Evolutionary conservation across 352 stramenopile species (phyloP).

Genomic region (Aphanomyces invadans): DNA sequence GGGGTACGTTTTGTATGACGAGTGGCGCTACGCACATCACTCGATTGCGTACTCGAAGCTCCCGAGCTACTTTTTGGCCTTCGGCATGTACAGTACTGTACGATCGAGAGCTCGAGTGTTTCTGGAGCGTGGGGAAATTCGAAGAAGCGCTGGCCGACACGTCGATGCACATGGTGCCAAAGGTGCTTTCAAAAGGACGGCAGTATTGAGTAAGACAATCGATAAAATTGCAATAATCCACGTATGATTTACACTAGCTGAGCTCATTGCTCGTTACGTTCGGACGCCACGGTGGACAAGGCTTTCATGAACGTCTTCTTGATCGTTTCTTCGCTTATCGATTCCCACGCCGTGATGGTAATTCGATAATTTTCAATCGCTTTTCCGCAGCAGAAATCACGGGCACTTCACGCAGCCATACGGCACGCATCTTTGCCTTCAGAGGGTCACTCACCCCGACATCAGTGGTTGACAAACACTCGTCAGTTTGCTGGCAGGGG

Average conservation of each 20-base stretch:
- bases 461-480: constrained; percentile 2
- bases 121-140: constrained; percentile 38
- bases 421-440: neutral
- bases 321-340: neutral
- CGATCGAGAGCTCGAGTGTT: constrained; percentile 43
- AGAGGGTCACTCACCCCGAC: constrained; percentile 10
- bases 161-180: constrained; percentile 11
- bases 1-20: constrained; percentile 70
- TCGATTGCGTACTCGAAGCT: constrained; percentile 70
- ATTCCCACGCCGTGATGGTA: neutral
- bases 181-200: neutral
- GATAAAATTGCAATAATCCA: neutral
- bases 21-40: constrained; percentile 74
- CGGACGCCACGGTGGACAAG: neutral
- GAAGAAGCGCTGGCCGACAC: neutral
- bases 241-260: neutral
- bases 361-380: neutral
- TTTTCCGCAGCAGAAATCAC: neutral
- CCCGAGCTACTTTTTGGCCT: constrained; percentile 62
- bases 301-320: neutral
- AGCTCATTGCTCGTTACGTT: neutral
- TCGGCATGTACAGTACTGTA: constrained; percentile 78
- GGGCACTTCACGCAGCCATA: neutral
- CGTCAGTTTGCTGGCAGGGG: neutral
- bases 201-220: neutral